phyloP scores from a whole-genome alignment of 345 rosid species.

The Brassica rapa region DNA sequence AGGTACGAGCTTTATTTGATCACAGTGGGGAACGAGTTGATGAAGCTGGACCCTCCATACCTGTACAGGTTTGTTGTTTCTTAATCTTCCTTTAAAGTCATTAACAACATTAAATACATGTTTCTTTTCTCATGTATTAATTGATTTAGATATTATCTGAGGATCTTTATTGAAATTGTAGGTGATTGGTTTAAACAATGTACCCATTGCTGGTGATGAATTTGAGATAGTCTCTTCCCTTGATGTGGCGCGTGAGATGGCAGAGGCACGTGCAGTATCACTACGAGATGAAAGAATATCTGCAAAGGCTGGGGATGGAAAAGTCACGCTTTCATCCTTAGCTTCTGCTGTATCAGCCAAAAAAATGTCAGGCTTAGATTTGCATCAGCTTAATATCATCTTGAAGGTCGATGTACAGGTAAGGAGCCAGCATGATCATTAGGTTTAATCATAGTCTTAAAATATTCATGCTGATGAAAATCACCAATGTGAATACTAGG shows the following conservation, averaged over 20 bases:
- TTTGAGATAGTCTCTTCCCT: slow-evolving; percentile 84
- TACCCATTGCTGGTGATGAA: slow-evolving; percentile 90
- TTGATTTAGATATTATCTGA: slow-evolving; percentile 13
- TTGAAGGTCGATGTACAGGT: slow-evolving; percentile 98
- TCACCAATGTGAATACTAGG: slow-evolving; percentile 53
- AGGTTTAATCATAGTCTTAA: not conserved
- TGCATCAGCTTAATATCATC: slow-evolving; percentile 91
- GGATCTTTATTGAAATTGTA: slow-evolving; percentile 37
- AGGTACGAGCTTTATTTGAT: slow-evolving; percentile 95
- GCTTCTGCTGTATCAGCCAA: slow-evolving; percentile 90
- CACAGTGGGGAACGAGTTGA: slow-evolving; percentile 73
- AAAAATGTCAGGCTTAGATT: slow-evolving; percentile 82
- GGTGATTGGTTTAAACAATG: slow-evolving; percentile 89
- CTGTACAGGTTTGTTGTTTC: slow-evolving; percentile 72
- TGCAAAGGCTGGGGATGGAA: slow-evolving; percentile 96
- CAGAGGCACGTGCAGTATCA: slow-evolving; percentile 68
- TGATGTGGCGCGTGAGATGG: slow-evolving; percentile 86
- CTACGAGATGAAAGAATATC: slow-evolving; percentile 80
- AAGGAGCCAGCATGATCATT: slow-evolving; percentile 20
- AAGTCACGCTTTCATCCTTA: slow-evolving; percentile 88
- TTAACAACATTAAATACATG: not conserved
- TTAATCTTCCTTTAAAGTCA: slow-evolving; percentile 7
- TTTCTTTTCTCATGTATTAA: slow-evolving; percentile 1
- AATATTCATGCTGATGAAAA: slow-evolving; percentile 5
- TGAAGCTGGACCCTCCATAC: slow-evolving; percentile 94